These are phyloP conservation scores for Phytophthora cajani DNA, from an alignment of 352 stramenopile genomes.

Conservation along the genomic window DNA sequence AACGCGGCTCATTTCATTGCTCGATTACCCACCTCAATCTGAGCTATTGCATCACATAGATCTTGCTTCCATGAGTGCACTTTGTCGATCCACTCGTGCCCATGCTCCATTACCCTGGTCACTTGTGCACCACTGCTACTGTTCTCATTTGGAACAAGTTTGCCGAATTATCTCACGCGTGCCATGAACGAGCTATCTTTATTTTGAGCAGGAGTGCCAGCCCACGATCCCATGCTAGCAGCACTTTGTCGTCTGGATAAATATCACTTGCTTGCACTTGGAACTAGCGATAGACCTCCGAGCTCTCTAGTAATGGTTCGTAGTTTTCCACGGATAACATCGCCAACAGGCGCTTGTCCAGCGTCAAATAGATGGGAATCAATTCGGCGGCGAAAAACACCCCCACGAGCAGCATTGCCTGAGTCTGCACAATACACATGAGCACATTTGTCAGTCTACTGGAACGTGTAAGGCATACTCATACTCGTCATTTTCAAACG, in stretches of 20 bases:
- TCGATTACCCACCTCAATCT: conserved; percentile 27
- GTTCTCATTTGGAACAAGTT: conserved; percentile 3
- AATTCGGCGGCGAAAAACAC: conserved; percentile 84
- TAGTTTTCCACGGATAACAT: conserved; percentile 88
- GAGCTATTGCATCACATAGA: conserved; percentile 20
- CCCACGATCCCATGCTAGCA: conserved; percentile 4
- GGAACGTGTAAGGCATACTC: neutral
- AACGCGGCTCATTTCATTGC: neutral
- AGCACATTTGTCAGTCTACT: neutral
- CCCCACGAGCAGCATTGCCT: conserved; percentile 84
- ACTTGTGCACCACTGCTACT: neutral
- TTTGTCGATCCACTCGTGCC: conserved; percentile 10
- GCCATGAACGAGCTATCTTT: conserved; percentile 24
- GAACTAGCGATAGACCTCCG: conserved; percentile 33
- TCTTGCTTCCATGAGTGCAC: conserved; percentile 14
- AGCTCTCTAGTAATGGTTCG: conserved; percentile 70
- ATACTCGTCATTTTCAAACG: neutral
- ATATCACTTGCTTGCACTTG: conserved; percentile 15
- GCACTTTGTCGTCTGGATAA: conserved; percentile 12
- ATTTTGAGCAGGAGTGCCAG: conserved; percentile 27
- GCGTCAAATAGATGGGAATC: conserved; percentile 79
- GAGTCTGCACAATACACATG: conserved; percentile 42
- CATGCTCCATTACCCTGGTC: conserved; percentile 7
- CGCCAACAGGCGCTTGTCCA: conserved; percentile 73
- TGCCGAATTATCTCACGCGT: conserved; percentile 2